Base-by-base conservation (phyloP, 106 monocot species). In the Alisma plantagoaquatica region DNA sequence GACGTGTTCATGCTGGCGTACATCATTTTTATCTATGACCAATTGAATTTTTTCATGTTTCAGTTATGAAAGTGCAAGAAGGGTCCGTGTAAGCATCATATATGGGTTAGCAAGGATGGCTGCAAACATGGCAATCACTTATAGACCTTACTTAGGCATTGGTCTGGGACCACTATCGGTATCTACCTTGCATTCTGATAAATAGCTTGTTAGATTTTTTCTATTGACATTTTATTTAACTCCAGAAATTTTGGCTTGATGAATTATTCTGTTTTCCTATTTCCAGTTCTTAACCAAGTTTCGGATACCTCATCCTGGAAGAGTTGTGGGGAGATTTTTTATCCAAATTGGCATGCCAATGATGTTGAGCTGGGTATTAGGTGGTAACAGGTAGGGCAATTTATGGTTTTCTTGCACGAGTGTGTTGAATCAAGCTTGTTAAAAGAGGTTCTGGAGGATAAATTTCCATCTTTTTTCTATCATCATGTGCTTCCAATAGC, bases 71-170 rank as follows among this genome's bases (percentile, higher is more conserved):
- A 54, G 73, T 49, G 85, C 84, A 69, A 85, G 98, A 85, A 71
- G 81, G 64, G 29, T 98, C 17, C 84, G 98, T 60, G 98, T 98
- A 35, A 79, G 76, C 8, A 41, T 90, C 63, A 79, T 98, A 45
- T 84, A 90, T 73, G 89, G 81, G 60, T 66, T 98, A 79, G 98
- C 98, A 29, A 82, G 98, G 69, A 86, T 90, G 82, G 98, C 98
- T 62, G 98, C 98, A 63, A 76, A 70, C 5, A 98, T 98, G 98
- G 98, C 98, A 61, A 77, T 87, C 11, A 90, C 90, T 49, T 98
- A 98, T 57, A 75, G 73, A 41, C 82, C 98, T n/a, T 98, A 98
- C 62, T 71, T 98, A 33, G 98, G 98, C 54, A 80, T 98, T 25
- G 98, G 98, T 4, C 74, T 98, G 32, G 98, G 90, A 45, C 98